Evolutionary conservation across 225 moss, liverwort and hornwort species (phyloP), one percentile per base, ranked within the genome.

Genomic region (Pleurozium schreberi): DNA sequence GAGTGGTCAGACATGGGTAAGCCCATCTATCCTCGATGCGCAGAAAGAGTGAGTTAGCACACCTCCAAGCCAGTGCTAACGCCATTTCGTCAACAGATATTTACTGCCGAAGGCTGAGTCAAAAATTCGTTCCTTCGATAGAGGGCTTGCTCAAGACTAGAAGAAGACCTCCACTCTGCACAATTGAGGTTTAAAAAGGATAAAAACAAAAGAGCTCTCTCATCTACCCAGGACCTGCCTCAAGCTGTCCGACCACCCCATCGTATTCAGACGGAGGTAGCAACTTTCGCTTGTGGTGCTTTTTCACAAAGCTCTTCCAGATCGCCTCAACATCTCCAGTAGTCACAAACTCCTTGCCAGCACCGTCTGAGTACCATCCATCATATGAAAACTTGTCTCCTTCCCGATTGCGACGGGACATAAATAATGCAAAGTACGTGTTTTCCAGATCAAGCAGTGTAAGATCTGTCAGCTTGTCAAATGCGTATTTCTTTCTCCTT

Each of bases 401-500:
- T 88, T 94, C 94, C 64, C 94, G 93, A 50, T 94, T 94, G 86
- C 94, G 94, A 22, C 94, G 94, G 45, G 94, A 94, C 90, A 94
- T 93, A 62, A 94, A 94, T 77, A 94, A 89, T 18, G 94, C 94
- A 38, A 94, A 94, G 76, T 94, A 94, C 16, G 94, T 94, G 34
- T 94, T 94, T 62, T 94, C 94, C 69, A 94, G 86, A 84, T 94
- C 94, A 40, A 94, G 91, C 21, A 93, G 89, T 53, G 94, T 93
- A n/a, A 94, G 94, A 77, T 94, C 94, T 80, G 94, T 94, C 61
- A 94, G 89, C 87, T 94, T 94, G 87, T 94, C 94, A 33, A 94
- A 94, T n/a, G 94, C 94, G 9, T 94, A 94, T 86, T 94, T 94
- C 93, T 94, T 94, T 86, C 94, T 92, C 89, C 94, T 89, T 94